Evolutionary conservation across 148 eudicot genomes (phyloP).

Genomic region (Nyssa sinensis): DNA sequence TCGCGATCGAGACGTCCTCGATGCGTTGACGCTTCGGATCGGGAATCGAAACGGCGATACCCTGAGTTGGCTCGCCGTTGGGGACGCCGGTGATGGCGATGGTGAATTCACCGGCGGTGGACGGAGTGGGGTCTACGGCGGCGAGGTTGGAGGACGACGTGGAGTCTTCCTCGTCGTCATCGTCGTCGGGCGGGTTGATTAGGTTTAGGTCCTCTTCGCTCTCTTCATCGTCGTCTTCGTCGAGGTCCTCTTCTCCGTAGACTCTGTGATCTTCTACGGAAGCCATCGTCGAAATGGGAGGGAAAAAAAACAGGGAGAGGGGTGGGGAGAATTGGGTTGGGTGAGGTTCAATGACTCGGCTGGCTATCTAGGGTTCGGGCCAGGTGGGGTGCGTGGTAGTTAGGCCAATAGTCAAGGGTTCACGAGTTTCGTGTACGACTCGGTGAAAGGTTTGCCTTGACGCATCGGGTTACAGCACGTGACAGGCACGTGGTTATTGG

Average conservation of each 20-base stretch:
- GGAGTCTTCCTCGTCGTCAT: constrained; percentile 30
- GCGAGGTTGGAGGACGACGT: constrained; percentile 27
- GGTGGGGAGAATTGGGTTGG: too few relatives aligned
- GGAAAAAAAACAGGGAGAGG: too few relatives aligned
- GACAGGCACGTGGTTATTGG: too few relatives aligned
- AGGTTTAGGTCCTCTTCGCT: constrained; percentile 21
- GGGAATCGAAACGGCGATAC: constrained; percentile 19
- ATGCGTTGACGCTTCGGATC: constrained; percentile 33
- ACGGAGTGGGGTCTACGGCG: too few relatives aligned
- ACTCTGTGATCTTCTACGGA: constrained; percentile 32
- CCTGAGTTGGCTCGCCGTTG: constrained; percentile 10
- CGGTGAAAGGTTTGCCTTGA: background rate
- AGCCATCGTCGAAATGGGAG: constrained; percentile 18
- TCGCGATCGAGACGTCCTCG: constrained; percentile 17
- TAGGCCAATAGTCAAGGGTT: background rate
- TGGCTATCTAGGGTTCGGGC: constrained; percentile 12
- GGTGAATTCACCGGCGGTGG: constrained; percentile 1
- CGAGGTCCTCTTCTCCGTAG: constrained; percentile 48
- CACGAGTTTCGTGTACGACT: constrained; percentile 9
- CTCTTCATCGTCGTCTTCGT: constrained; percentile 48
- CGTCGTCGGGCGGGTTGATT: constrained; percentile 10
- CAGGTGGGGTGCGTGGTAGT: constrained; percentile 12
- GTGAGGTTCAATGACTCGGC: background rate
- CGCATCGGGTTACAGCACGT: background rate
- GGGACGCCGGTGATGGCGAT: constrained; percentile 21